Percentiles rank a stretch among this genome's conserved stretches.
These are phyloP conservation scores for Pseudopediastrum boryanum DNA, from an alignment of 139 green algal species.

Conservation along the genomic window DNA sequence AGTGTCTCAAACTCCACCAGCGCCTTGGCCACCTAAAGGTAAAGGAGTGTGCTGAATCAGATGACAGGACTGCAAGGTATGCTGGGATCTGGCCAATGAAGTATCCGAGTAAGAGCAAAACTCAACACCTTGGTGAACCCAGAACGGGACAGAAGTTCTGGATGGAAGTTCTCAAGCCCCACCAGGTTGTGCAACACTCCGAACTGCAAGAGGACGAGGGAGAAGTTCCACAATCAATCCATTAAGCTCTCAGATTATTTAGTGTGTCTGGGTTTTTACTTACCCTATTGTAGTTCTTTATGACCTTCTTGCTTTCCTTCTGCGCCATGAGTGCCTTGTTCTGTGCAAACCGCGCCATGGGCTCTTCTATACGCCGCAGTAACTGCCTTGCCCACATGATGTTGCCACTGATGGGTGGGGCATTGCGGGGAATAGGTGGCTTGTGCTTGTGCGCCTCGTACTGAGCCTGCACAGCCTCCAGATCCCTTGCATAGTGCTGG, in stretches of 20 bases:
- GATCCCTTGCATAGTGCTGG: constrained; percentile 81
- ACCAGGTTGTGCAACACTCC: too few relatives aligned
- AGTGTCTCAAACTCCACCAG: constrained; percentile 95
- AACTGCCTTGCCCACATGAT: constrained; percentile 95
- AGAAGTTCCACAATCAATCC: neutral
- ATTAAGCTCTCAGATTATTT: neutral
- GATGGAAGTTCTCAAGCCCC: too few relatives aligned
- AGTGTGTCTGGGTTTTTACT: neutral
- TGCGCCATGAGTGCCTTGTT: constrained; percentile 81
- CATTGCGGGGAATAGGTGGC: constrained; percentile 81
- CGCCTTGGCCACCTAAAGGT: constrained; percentile 67
- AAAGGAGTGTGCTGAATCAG: too few relatives aligned
- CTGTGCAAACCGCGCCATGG: constrained; percentile 87
- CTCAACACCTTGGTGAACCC: too few relatives aligned
- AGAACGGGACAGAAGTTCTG: too few relatives aligned
- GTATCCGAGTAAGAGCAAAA: too few relatives aligned
- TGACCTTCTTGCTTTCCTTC: constrained; percentile 89
- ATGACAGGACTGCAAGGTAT: too few relatives aligned
- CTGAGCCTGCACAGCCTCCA: constrained; percentile 87
- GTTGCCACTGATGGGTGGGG: constrained; percentile 83
- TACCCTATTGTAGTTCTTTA: constrained; percentile 93
- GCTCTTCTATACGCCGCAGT: constrained; percentile 88
- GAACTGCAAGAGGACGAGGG: too few relatives aligned
- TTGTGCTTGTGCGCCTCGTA: constrained; percentile 92
- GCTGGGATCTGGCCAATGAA: too few relatives aligned